Conservation (phyloP, 1,139 yeast genomes). For the Wickerhamomyces sp. region DNA sequence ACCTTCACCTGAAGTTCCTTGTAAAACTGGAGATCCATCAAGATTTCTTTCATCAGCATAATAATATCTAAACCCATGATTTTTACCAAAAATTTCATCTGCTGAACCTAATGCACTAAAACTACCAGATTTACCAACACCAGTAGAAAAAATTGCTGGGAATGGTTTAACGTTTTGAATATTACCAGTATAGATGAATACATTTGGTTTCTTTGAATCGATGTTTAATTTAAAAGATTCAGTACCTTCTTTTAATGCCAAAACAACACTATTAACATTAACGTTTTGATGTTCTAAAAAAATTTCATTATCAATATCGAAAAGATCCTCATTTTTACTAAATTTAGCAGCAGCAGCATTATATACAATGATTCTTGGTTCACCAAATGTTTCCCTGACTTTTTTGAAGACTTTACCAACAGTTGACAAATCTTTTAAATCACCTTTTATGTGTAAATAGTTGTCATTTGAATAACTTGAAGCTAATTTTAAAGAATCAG, state of each 20-base stretch:
- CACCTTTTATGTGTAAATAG: constrained; percentile 2
- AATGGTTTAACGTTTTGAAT: constrained; percentile 1
- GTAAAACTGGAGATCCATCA: not conserved
- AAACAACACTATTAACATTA: not conserved
- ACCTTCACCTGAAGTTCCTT: constrained; percentile 1
- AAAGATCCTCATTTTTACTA: not conserved
- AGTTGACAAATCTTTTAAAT: not conserved
- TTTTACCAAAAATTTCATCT: not conserved
- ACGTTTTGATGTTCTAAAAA: not conserved
- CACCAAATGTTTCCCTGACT: constrained; percentile 3
- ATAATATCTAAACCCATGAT: constrained; percentile 1
- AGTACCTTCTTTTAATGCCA: not conserved
- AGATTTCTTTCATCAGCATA: constrained; percentile 4
- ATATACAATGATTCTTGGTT: constrained; percentile 3
- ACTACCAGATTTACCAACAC: constrained; percentile 3
- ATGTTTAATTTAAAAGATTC: not conserved
- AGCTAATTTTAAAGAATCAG: not conserved
- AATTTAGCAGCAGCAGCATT: constrained; percentile 2
- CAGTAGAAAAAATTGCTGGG: not conserved
- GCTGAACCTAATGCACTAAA: not conserved
- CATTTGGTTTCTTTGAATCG: constrained; percentile 1
- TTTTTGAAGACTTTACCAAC: constrained; percentile 1
- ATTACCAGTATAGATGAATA: constrained; percentile 5
- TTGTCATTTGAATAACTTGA: too few species aligned
- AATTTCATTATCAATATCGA: not conserved